Conservation (phyloP, 108 stramenopile genomes). For the Nitzschia sp. region DNA sequence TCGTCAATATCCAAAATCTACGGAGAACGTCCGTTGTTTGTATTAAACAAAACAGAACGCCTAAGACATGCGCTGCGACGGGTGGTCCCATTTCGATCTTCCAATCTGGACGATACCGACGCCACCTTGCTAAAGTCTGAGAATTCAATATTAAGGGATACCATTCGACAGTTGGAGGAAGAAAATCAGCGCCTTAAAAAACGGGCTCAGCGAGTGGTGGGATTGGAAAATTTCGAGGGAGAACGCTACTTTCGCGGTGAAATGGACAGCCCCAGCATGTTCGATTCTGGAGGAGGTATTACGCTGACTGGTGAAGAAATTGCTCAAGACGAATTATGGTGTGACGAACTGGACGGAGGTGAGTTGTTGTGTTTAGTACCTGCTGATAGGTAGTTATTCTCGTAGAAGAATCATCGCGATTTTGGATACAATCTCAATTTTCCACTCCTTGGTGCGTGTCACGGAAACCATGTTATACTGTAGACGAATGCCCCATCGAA, state of each 20-base stretch:
- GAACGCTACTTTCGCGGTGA: constrained; percentile 28
- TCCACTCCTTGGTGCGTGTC: neutral
- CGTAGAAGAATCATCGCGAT: too few relatives aligned
- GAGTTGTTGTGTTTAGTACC: too few relatives aligned
- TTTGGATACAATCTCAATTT: neutral
- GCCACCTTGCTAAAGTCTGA: constrained; percentile 7
- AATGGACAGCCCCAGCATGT: neutral
- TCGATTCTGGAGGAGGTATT: constrained; percentile 5
- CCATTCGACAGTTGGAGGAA: constrained; percentile 25
- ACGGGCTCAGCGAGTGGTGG: constrained; percentile 15
- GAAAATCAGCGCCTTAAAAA: constrained; percentile 27
- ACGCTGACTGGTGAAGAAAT: constrained; percentile 24
- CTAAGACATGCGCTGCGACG: neutral
- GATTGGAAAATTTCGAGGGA: constrained; percentile 68
- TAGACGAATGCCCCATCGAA: constrained; percentile 43
- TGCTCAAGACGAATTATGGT: constrained; percentile 30
- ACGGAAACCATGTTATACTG: too few relatives aligned
- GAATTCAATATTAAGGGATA: constrained; percentile 19
- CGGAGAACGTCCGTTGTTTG: neutral
- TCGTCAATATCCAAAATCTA: neutral
- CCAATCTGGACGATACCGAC: neutral
- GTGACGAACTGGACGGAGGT: constrained; percentile 30
- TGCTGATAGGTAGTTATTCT: too few relatives aligned
- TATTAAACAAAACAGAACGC: neutral
- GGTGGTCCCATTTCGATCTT: neutral